These are phyloP conservation scores for Ulmus americana DNA, from an alignment of 331 rosid species.

Conservation along the genomic window DNA sequence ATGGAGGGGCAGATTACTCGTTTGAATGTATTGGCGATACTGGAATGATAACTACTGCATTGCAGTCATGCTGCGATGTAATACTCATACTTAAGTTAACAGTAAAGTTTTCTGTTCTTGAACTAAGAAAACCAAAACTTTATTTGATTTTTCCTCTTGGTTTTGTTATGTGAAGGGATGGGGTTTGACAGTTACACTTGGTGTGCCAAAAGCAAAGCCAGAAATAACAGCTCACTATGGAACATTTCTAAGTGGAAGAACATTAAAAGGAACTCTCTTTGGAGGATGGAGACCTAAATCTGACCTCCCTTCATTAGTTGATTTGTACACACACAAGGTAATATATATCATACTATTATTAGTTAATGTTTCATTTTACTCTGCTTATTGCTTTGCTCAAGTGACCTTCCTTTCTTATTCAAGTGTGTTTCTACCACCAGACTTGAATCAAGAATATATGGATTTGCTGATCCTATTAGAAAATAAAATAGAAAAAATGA, in stretches of 20 bases:
- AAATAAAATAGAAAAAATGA: too few species aligned
- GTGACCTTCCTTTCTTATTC: too few species aligned
- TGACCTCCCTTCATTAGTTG: slow-evolving; percentile 78
- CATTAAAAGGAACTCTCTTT: slow-evolving; percentile 77
- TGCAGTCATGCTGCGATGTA: slow-evolving; percentile 93
- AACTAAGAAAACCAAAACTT: background rate
- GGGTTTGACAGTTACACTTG: slow-evolving; percentile 95
- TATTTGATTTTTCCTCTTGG: slow-evolving; percentile 14
- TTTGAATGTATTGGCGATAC: slow-evolving; percentile 90
- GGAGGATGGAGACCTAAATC: slow-evolving; percentile 99
- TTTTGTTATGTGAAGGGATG: slow-evolving; percentile 53
- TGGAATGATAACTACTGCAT: slow-evolving; percentile 72
- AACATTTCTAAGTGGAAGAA: slow-evolving; percentile 61
- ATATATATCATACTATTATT: background rate
- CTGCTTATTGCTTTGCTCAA: too few species aligned
- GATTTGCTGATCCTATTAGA: too few species aligned
- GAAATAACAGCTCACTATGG: slow-evolving; percentile 80
- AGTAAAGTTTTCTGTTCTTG: slow-evolving; percentile 7
- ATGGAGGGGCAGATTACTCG: slow-evolving; percentile 90
- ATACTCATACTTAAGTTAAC: slow-evolving; percentile 19
- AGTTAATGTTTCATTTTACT: too few species aligned
- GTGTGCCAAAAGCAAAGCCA: slow-evolving; percentile 83
- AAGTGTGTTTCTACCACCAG: too few species aligned
- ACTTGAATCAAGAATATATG: too few species aligned
- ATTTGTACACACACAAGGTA: slow-evolving; percentile 80